Percentiles rank a stretch among this genome's conserved stretches.
Conservation (phyloP, 139 green algal genomes). For the Tetradesmus obliquus region DNA sequence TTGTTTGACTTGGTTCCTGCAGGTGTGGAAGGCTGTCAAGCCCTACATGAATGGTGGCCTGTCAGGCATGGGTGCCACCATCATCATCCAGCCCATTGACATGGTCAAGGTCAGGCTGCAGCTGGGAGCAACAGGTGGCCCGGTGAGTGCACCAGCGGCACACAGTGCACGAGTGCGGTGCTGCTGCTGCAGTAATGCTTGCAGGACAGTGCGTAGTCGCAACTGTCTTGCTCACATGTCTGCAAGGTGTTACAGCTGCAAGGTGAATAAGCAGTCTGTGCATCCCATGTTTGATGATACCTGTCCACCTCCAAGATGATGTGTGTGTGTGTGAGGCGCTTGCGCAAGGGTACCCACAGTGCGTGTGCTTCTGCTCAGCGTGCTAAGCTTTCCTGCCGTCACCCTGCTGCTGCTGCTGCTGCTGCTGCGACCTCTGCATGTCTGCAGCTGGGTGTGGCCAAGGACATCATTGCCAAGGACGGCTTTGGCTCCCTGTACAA, state of each 20-base stretch:
- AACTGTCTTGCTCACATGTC: too few relatives aligned
- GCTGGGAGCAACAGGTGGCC: constrained; percentile 87
- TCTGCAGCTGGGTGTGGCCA: constrained; percentile 74
- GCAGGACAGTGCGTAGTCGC: neutral
- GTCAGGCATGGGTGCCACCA: constrained; percentile 90
- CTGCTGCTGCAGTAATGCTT: neutral
- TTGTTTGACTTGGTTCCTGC: too few relatives aligned
- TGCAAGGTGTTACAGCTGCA: too few relatives aligned
- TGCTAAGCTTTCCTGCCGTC: neutral
- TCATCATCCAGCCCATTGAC: constrained; percentile 95
- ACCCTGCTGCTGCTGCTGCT: neutral
- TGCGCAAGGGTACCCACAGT: neutral
- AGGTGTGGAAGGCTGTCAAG: constrained; percentile 89
- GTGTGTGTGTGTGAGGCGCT: too few relatives aligned
- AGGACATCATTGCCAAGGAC: constrained; percentile 72
- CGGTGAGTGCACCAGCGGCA: constrained; percentile 66
- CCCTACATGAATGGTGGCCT: constrained; percentile 96
- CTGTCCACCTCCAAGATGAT: too few relatives aligned
- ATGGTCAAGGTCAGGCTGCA: constrained; percentile 98
- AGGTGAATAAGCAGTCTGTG: too few relatives aligned
- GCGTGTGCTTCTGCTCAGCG: neutral
- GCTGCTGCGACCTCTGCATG: neutral
- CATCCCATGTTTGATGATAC: too few relatives aligned
- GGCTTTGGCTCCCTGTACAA: constrained; percentile 90
- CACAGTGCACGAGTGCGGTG: too few relatives aligned